Base-by-base conservation (phyloP, 768 basidiomycete genomes). In the Nidularia sp. region DNA sequence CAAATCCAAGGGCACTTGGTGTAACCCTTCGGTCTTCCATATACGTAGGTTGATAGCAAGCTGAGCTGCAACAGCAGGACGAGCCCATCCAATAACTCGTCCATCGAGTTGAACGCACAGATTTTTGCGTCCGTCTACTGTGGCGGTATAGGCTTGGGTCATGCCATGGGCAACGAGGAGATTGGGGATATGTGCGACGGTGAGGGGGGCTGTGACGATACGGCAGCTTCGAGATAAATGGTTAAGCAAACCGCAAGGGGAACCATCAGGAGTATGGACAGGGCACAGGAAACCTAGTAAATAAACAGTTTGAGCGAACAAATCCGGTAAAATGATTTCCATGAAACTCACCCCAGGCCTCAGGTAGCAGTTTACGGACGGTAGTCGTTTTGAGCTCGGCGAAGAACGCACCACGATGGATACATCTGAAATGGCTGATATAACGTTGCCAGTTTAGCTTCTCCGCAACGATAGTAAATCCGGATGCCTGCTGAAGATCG, bases 321-420 rank as follows among this genome's bases (percentile, higher is more conserved):
- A 43, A 48, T 52, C 12, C 47, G 41, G 15, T 9, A 33, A 48
- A 45, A 18, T 31, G 12, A 57, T 18, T 41, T n/a, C 31, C 34
- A 35, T 46, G 12, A 12, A 29, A 64, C 76, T 57, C 64, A 93
- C 93, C 97, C 97, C 97, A 99, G 34, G 96, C 90, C 70, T 99
- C 97, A 22, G 97, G 97, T 13, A 98, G 74, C 48, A 99, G 74
- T 68, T 98, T 98, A 56, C 97, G 86, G 51, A 99, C 97, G 18
- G 93, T 87, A 0, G 97, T 99, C 1, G 97, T 99, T 75, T 98
- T 98, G 50, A 98, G 83, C 67, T 98, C 94, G 5, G 95, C 91
- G 65, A 99, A 99, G 82, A 99, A 99, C 35, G 97, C 94, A 67
- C 97, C 97, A 71, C 97, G 91, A 71, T 99, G 97, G 32, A 99